Evolutionary conservation across 306 rosid species (phyloP).

Genomic region (Luffa acutangula): DNA sequence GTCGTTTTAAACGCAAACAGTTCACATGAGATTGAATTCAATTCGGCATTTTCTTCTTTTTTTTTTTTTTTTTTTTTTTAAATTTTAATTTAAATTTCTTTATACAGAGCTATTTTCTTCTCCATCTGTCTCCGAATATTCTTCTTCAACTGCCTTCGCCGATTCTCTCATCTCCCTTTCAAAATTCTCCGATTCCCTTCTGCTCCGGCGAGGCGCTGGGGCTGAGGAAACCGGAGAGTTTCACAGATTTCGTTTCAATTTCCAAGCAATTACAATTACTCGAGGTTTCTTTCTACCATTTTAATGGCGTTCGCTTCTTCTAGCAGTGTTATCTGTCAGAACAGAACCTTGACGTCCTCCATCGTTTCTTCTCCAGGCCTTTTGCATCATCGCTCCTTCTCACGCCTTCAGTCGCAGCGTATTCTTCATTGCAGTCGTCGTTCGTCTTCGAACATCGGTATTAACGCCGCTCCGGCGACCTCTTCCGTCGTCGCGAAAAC

Average conservation of each 20-base stretch:
- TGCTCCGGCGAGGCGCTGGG: background rate
- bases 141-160: background rate
- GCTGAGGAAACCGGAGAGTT: slow-evolving; percentile 1
- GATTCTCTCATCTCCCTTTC: background rate
- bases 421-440: slow-evolving; percentile 14
- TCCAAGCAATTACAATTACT: background rate
- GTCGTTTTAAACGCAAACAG: background rate
- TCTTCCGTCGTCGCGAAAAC: slow-evolving; percentile 19
- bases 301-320: slow-evolving; percentile 30
- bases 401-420: background rate
- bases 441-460: slow-evolving; percentile 3
- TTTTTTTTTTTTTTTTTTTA: background rate
- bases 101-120: background rate
- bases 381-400: slow-evolving; percentile 12
- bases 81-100: background rate
- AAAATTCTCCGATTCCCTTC: background rate
- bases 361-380: slow-evolving; percentile 18
- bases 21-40: background rate
- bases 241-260: background rate
- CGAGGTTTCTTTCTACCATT: background rate
- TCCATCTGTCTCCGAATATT: background rate
- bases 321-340: slow-evolving; percentile 18
- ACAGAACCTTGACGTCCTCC: slow-evolving; percentile 18
- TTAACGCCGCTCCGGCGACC: slow-evolving; percentile 12
- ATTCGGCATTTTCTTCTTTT: background rate